Evolutionary conservation across 2,329 filamentous ascomycete species (phyloP).

Genomic region (Ophiostoma himal-ulmi): DNA sequence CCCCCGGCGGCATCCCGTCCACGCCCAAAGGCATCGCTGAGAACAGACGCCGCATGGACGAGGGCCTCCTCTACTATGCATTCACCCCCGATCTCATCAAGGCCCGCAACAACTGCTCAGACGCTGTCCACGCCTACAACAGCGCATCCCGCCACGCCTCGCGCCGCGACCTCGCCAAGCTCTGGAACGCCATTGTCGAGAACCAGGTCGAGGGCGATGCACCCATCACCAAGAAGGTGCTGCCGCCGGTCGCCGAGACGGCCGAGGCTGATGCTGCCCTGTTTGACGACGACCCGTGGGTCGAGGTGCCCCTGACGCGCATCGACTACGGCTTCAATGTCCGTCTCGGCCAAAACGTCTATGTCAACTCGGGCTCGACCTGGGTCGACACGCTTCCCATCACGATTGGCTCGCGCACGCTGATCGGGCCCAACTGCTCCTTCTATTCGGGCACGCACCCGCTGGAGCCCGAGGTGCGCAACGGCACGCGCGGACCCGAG

Average conservation of each 20-base stretch:
- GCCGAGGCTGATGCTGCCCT: conserved; percentile 59
- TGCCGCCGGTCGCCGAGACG: conserved; percentile 54
- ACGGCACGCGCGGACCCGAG: conserved; percentile 72
- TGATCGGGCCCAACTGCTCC: conserved; percentile 72
- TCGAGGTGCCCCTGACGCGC: conserved; percentile 58
- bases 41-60: conserved; percentile 52
- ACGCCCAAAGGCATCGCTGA: conserved; percentile 38
- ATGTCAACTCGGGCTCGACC: conserved; percentile 67
- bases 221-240: conserved; percentile 19
- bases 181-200: conserved; percentile 51
- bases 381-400: conserved; percentile 74
- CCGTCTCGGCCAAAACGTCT: conserved; percentile 62
- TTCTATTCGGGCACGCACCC: conserved; percentile 74
- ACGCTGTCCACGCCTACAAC: conserved; percentile 60
- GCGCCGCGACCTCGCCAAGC: conserved; percentile 56
- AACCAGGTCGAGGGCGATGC: conserved; percentile 42
- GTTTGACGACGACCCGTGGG: conserved; percentile 60
- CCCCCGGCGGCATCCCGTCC: conserved; percentile 22
- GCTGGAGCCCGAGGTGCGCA: conserved; percentile 65
- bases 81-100: conserved; percentile 63
- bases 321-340: conserved; percentile 77
- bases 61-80: conserved; percentile 67
- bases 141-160: conserved; percentile 45
- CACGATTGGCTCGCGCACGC: conserved; percentile 67
- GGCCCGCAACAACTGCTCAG: conserved; percentile 56